Percentiles rank a stretch among this genome's conserved stretches.
These are phyloP conservation scores for Barnettozyma pratensis DNA, from an alignment of 805 yeast genomes.

Conservation along the genomic window DNA sequence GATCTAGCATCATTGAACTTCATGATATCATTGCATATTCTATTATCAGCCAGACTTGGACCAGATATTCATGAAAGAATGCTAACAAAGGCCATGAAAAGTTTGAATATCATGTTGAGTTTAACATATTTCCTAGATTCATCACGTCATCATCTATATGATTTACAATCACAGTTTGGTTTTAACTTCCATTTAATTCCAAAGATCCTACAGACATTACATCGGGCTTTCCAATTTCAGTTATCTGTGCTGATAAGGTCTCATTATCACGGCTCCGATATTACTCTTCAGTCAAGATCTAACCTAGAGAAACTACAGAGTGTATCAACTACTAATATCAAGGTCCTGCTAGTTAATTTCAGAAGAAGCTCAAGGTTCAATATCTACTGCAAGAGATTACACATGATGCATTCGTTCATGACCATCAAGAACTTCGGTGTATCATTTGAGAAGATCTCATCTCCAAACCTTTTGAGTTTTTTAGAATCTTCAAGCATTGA, in stretches of 20 bases:
- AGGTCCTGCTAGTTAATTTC: neutral
- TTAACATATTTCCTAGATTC: conserved; percentile 11
- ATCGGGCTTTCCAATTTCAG: conserved; percentile 12
- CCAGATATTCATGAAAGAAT: neutral
- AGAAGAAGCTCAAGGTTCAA: neutral
- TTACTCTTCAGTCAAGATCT: neutral
- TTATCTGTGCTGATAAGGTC: conserved; percentile 10
- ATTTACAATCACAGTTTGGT: conserved; percentile 12
- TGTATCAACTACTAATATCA: neutral
- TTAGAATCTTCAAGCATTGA: neutral
- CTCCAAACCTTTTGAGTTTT: neutral
- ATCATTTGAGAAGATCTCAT: neutral
- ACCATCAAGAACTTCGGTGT: conserved; percentile 5
- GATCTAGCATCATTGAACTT: neutral
- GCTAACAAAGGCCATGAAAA: conserved; percentile 4
- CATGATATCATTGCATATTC: neutral
- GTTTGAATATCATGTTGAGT: conserved; percentile 5
- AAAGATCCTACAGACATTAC: conserved; percentile 9
- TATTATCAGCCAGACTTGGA: neutral
- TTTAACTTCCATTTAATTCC: conserved; percentile 12
- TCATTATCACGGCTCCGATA: neutral
- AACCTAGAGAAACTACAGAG: neutral
- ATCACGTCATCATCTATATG: conserved; percentile 6
- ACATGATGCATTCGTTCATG: conserved; percentile 8
- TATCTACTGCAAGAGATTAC: conserved; percentile 5